Percentiles rank a stretch among this genome's conserved stretches.
Evolutionary conservation across 164 flowering plant species (phyloP).

Genomic region (Saururus chinensis): DNA sequence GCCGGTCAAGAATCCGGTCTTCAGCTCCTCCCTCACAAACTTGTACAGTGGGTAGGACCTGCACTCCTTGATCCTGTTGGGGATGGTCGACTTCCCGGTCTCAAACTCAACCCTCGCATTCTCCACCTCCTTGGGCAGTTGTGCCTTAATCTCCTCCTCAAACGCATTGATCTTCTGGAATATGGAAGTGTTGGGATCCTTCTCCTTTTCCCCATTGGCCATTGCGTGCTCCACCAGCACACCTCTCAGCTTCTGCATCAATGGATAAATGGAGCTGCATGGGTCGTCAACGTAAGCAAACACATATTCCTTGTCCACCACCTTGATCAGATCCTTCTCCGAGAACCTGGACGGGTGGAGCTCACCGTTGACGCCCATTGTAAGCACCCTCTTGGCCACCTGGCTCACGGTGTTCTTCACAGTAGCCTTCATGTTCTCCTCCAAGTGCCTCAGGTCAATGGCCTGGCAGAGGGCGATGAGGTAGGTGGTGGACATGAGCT

Average conservation of each 20-base stretch:
- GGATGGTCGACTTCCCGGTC: conserved; percentile 21
- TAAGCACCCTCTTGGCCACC: conserved; percentile 37
- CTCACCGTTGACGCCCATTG: conserved; percentile 40
- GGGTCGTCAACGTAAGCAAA: conserved; percentile 56
- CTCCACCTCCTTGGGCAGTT: conserved; percentile 41
- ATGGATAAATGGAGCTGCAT: conserved; percentile 32
- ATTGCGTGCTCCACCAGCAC: conserved; percentile 50
- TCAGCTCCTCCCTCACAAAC: conserved; percentile 45
- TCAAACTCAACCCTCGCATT: conserved; percentile 20
- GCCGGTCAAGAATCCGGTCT: conserved; percentile 32
- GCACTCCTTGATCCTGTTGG: conserved; percentile 43
- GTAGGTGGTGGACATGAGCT: conserved; percentile 52
- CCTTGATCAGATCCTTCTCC: conserved; percentile 49
- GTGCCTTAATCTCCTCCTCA: conserved; percentile 41
- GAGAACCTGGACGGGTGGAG: conserved; percentile 53
- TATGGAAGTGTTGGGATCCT: conserved; percentile 26
- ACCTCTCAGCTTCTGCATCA: conserved; percentile 52
- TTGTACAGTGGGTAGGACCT: conserved; percentile 48
- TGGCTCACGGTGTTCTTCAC: conserved; percentile 49
- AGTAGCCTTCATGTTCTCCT: conserved; percentile 40
- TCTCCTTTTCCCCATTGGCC: conserved; percentile 25
- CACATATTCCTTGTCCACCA: conserved; percentile 35
- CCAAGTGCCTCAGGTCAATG: conserved; percentile 49
- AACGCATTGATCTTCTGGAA: conserved; percentile 38
- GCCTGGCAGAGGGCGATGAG: conserved; percentile 54